Conservation (phyloP, 805 yeast genomes). For the Lipomyces japonicus region DNA sequence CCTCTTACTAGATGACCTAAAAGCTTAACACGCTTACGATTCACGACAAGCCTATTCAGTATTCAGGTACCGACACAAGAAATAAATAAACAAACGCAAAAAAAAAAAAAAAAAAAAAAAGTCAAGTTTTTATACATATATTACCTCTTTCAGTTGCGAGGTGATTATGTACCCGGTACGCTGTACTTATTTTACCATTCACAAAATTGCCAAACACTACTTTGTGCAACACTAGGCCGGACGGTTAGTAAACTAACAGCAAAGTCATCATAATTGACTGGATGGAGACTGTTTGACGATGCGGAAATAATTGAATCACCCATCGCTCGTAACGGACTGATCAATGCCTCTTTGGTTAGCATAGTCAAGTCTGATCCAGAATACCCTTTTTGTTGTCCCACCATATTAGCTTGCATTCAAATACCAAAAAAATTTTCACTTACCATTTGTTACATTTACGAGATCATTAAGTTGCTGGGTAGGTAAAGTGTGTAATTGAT, state of each 20-base stretch:
- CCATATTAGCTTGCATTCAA: background rate
- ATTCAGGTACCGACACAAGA: too few relatives aligned
- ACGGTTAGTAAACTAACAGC: slow-evolving; percentile 69
- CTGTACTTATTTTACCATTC: slow-evolving; percentile 87
- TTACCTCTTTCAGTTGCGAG: too few relatives aligned
- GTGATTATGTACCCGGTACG: slow-evolving; percentile 68
- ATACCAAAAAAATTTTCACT: background rate
- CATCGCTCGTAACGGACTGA: slow-evolving; percentile 89
- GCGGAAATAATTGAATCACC: slow-evolving; percentile 75
- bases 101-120: too few relatives aligned
- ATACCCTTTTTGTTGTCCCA: slow-evolving; percentile 37
- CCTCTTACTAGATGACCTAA: too few relatives aligned
- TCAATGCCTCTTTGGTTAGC: slow-evolving; percentile 92
- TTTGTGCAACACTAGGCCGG: slow-evolving; percentile 81
- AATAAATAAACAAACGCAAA: too few relatives aligned
- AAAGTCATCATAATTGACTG: slow-evolving; percentile 71
- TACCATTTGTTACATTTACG: slow-evolving; percentile 63
- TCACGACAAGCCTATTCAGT: too few relatives aligned
- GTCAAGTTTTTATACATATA: too few relatives aligned
- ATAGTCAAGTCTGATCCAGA: slow-evolving; percentile 95
- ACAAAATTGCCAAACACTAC: slow-evolving; percentile 74
- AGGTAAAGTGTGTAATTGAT: slow-evolving; percentile 67
- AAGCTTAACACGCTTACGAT: too few relatives aligned
- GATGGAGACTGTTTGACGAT: slow-evolving; percentile 70
- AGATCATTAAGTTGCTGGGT: slow-evolving; percentile 60